phyloP scores from a whole-genome alignment of 139 green algal species.

The Mesotaenium endlicherianum region DNA sequence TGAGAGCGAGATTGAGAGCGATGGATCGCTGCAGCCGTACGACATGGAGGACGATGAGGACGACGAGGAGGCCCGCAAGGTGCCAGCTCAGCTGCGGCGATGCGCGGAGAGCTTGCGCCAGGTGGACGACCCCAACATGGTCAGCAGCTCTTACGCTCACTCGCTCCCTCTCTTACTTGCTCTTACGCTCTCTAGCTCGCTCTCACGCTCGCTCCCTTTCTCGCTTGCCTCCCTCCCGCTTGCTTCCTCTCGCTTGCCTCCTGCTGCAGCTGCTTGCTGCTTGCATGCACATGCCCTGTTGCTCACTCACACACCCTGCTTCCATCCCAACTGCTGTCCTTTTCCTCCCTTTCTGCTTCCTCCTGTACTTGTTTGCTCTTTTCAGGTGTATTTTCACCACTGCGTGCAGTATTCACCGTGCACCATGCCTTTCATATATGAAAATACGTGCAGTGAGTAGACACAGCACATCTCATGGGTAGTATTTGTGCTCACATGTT shows the following conservation, averaged over 20 bases:
- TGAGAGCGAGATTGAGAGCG: conserved; percentile 5
- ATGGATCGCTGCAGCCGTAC: background rate
- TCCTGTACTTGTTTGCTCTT: too few species aligned
- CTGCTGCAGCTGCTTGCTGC: too few species aligned
- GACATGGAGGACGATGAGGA: conserved; percentile 18
- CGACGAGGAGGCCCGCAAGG: background rate
- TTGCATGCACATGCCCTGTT: too few species aligned
- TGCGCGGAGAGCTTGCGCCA: background rate
- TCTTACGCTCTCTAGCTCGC: too few species aligned
- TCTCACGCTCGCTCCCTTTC: background rate
- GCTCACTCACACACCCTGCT: background rate
- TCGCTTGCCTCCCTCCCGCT: background rate
- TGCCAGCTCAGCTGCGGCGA: background rate
- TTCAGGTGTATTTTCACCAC: too few species aligned
- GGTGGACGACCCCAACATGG: background rate
- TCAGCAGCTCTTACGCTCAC: background rate
- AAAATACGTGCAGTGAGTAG: too few species aligned
- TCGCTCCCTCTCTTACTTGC: background rate
- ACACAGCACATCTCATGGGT: too few species aligned
- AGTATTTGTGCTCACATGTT: too few species aligned
- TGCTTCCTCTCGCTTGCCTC: background rate
- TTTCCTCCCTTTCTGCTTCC: too few species aligned
- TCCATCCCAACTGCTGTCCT: background rate
- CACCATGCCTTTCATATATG: too few species aligned
- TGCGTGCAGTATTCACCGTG: too few species aligned